A percentile compares a stretch with the other conserved stretches of the same genome.
Conservation (phyloP, 1,284 basidiomycete species). For the Puccinia coronata region DNA sequence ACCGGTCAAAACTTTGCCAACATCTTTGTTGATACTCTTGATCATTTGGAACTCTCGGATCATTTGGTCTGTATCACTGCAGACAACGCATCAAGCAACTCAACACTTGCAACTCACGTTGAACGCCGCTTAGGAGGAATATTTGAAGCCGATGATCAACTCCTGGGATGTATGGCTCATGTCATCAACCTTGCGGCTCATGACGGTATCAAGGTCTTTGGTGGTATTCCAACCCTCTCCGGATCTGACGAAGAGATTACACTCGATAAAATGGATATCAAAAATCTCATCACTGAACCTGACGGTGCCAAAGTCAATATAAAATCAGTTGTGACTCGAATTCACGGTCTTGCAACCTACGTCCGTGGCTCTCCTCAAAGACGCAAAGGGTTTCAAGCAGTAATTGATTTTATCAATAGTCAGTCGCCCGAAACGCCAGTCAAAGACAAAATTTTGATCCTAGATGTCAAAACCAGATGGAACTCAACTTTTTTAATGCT, state of each 20-base stretch:
- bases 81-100: conserved; percentile 11
- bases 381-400: neutral
- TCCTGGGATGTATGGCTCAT: conserved; percentile 2
- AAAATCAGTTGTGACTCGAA: neutral
- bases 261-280: neutral
- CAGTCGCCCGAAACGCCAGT: neutral
- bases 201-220: neutral
- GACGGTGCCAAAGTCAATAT: neutral
- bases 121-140: neutral
- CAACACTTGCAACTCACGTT: neutral
- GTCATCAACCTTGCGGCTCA: neutral
- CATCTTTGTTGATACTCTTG: neutral
- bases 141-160: neutral
- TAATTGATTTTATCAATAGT: neutral
- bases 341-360: conserved; percentile 10
- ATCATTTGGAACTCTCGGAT: neutral
- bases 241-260: neutral
- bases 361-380: neutral
- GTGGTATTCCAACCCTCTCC: neutral
- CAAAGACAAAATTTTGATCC: neutral
- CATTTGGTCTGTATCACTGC: neutral
- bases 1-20: neutral
- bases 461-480: conserved; percentile 5
- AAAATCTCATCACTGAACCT: neutral
- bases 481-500: too few species aligned